Evolutionary conservation across 2,329 filamentous ascomycete species (phyloP).

Genomic region (Westerdykella aurantiaca): DNA sequence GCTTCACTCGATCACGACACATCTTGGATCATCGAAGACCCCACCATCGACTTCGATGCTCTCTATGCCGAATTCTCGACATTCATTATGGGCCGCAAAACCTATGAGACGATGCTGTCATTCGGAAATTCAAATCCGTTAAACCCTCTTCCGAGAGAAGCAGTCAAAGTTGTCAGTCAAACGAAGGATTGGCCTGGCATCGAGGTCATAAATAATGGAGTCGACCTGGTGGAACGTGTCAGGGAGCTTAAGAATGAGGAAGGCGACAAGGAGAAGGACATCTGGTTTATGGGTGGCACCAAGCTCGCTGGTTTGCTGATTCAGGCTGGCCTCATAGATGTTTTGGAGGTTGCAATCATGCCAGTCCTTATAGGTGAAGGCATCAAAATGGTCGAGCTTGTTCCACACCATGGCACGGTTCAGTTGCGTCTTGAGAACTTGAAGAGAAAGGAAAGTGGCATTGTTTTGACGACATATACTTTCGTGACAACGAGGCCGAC

Average conservation of each 20-base stretch:
- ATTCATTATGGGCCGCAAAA: slow-evolving; percentile 5
- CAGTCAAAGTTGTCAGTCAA: slow-evolving; percentile 2
- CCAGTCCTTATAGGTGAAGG: slow-evolving; percentile 3
- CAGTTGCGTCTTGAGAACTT: background rate
- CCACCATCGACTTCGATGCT: slow-evolving; percentile 3
- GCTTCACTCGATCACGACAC: slow-evolving; percentile 2
- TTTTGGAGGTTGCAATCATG: slow-evolving; percentile 5
- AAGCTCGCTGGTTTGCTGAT: background rate
- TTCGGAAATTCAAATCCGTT: slow-evolving; percentile 3
- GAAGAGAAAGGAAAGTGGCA: slow-evolving; percentile 1
- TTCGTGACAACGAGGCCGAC: too few species aligned
- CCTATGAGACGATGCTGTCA: slow-evolving; percentile 2
- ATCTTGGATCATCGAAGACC: slow-evolving; percentile 4
- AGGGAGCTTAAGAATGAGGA: background rate
- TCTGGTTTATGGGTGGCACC: slow-evolving; percentile 2
- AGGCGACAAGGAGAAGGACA: background rate
- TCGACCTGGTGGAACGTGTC: background rate
- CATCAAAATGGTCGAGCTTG: slow-evolving; percentile 1
- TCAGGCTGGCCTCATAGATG: slow-evolving; percentile 2
- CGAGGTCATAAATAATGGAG: background rate
- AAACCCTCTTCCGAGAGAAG: background rate
- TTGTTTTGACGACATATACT: slow-evolving; percentile 1
- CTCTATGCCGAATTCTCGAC: slow-evolving; percentile 3
- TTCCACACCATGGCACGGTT: too few species aligned
- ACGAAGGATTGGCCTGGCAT: background rate